Base-by-base conservation (phyloP, 768 basidiomycete species). In the Boletus sp. region DNA sequence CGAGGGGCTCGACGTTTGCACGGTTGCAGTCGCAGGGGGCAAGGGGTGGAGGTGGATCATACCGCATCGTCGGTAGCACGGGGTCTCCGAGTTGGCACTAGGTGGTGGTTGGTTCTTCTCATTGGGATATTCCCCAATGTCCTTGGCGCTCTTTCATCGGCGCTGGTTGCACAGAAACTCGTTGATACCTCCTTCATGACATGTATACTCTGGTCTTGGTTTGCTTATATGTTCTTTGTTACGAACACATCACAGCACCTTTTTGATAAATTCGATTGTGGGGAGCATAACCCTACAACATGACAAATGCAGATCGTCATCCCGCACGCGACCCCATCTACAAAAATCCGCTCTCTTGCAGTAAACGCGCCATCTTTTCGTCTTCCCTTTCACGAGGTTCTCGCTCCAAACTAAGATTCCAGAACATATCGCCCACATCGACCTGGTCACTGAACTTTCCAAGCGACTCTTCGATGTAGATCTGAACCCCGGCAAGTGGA, bases 301-400 rank as follows among this genome's bases (percentile, higher is more conserved):
- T 13, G 45, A 35, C 38, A 49, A 14, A 56, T 43, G 46, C 45
- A 48, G 34, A 54, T 39, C 39, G 27, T 40, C 51, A 27, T 49
- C 55, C 19, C 21, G 23, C 49, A 25, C 25, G 42, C 14, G 39
- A 47, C 1, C 40, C 47, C 42, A 40, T 68, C 66, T 63, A 92
- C 73, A 92, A 73, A 76, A 93, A 93, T 39, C 91, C 91, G 55
- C 88, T 91, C 71, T 93, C 91, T 67, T 93, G 91, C 40, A 93
- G 73, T 55, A 93, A 73, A 45, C 91, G 79, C 9, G 91, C 90
- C 92, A 97, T 95, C 78, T 93, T 93, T 75, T 97, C 96, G 61
- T 96, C 93, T 62, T 98, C 96, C 43, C 93, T 80, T 73, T 99
- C 96, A 56, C 93, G 81, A 19, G 96, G 96, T 69, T 99, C 96